Percentiles rank a stretch among this genome's conserved stretches.
These are phyloP conservation scores for Fusarium nematophilum DNA, from an alignment of 2,329 filamentous ascomycete species.

Conservation along the genomic window DNA sequence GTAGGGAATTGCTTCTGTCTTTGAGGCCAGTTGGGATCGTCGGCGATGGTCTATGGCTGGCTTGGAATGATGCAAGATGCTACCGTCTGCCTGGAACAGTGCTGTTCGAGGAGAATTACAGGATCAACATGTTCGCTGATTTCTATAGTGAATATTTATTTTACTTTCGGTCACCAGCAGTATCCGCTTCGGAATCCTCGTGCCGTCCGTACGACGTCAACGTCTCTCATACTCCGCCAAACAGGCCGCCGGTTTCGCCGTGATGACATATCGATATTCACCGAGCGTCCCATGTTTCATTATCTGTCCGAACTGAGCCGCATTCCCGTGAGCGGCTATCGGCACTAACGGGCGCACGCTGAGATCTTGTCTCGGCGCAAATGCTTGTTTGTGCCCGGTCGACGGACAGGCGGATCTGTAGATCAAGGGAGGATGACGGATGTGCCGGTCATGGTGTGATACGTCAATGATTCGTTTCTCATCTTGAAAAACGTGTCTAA, in stretches of 20 bases:
- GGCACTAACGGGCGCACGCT: neutral
- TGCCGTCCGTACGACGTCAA: neutral
- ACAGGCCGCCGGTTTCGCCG: neutral
- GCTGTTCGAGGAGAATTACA: no score
- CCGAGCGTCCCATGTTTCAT: neutral
- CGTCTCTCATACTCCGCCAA: neutral
- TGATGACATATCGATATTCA: neutral
- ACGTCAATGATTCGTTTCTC: no score
- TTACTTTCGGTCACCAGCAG: no score
- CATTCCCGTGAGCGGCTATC: neutral
- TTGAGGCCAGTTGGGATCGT: no score
- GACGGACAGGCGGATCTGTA: no score
- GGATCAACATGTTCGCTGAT: no score
- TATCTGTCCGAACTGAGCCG: neutral
- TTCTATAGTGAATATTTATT: no score
- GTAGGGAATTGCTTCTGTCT: no score
- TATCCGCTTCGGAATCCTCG: neutral
- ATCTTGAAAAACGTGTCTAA: no score
- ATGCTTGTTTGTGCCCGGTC: neutral
- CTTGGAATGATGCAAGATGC: no score
- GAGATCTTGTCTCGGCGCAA: neutral
- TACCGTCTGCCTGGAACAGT: no score
- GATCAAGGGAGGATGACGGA: constrained; percentile 10
- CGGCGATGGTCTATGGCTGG: no score
- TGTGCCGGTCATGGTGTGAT: constrained; percentile 3